phyloP scores from a whole-genome alignment of 2,329 filamentous ascomycete species.

The Clonostachys rhizophaga region DNA sequence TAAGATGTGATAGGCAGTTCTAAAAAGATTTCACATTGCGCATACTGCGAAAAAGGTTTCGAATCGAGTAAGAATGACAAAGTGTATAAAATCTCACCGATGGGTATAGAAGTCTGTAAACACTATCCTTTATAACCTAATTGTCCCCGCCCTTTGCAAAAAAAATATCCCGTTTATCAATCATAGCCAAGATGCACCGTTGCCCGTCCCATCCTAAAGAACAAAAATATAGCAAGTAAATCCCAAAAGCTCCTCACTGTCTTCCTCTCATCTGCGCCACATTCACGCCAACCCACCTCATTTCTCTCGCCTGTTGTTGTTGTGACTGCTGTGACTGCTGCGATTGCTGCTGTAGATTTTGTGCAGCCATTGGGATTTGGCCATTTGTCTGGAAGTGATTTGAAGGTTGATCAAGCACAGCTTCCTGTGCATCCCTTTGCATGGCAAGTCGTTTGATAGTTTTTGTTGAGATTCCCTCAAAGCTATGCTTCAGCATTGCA shows the following conservation, averaged over 20 bases:
- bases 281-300: conserved; percentile 39
- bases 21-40: too few relatives aligned
- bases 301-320: conserved; percentile 22
- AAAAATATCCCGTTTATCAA: too few relatives aligned
- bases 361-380: conserved; percentile 12
- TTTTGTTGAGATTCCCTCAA: conserved; percentile 43
- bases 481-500: conserved; percentile 44
- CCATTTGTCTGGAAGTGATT: conserved; percentile 12
- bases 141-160: not conserved
- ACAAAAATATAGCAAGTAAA: too few relatives aligned
- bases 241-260: too few relatives aligned
- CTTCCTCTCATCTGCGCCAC: conserved; percentile 28
- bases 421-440: conserved; percentile 24
- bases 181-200: too few relatives aligned
- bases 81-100: too few relatives aligned
- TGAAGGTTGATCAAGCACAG: conserved; percentile 17
- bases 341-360: conserved; percentile 14
- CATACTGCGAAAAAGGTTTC: too few relatives aligned
- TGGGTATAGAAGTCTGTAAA: too few relatives aligned
- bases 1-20: too few relatives aligned
- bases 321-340: conserved; percentile 7
- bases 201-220: too few relatives aligned
- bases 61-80: too few relatives aligned
- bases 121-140: too few relatives aligned
- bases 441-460: conserved; percentile 35